Conservation (phyloP, 2,329 filamentous ascomycete species). For the Paecilomyces niveus region DNA sequence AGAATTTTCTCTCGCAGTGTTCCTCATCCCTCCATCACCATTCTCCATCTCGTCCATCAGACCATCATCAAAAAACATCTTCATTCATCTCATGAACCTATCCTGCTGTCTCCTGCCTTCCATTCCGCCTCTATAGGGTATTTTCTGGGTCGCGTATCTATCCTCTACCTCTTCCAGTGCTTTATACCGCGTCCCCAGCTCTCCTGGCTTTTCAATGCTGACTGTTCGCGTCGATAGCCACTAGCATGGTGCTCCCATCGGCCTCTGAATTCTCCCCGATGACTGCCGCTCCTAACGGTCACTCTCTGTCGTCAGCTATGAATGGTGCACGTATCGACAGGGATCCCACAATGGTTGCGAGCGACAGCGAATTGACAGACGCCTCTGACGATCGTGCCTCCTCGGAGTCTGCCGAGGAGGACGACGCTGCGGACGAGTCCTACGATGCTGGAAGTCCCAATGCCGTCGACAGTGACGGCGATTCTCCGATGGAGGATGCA, state of each 20-base stretch:
- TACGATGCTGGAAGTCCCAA: conserved; percentile 30
- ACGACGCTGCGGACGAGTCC: conserved; percentile 33
- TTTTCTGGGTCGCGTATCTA: conserved; percentile 27
- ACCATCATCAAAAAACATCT: conserved; percentile 29
- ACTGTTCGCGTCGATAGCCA: conserved; percentile 30
- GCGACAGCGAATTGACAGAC: conserved; percentile 73
- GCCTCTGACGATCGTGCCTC: conserved; percentile 51
- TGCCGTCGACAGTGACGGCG: conserved; percentile 47
- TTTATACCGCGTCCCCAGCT: conserved; percentile 12
- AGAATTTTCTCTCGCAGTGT: conserved; percentile 9
- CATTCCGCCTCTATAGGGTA: conserved; percentile 16
- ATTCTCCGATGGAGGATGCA: conserved; percentile 65
- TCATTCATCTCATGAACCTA: conserved; percentile 27
- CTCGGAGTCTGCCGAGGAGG: conserved; percentile 40
- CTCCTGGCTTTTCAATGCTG: conserved; percentile 34
- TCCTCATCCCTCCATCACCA: conserved; percentile 13
- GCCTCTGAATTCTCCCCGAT: conserved; percentile 26
- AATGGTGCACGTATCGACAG: conserved; percentile 18
- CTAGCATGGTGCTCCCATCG: conserved; percentile 41
- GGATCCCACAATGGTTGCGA: conserved; percentile 45
- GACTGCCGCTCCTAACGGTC: conserved; percentile 29
- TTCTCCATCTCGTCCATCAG: conserved; percentile 27
- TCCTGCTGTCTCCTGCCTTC: conserved; percentile 16
- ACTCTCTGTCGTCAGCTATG: conserved; percentile 17
- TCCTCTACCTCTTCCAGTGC: conserved; percentile 15